These are phyloP conservation scores for Colletotrichum theobromicola DNA, from an alignment of 2,329 filamentous ascomycete species.

Conservation along the genomic window DNA sequence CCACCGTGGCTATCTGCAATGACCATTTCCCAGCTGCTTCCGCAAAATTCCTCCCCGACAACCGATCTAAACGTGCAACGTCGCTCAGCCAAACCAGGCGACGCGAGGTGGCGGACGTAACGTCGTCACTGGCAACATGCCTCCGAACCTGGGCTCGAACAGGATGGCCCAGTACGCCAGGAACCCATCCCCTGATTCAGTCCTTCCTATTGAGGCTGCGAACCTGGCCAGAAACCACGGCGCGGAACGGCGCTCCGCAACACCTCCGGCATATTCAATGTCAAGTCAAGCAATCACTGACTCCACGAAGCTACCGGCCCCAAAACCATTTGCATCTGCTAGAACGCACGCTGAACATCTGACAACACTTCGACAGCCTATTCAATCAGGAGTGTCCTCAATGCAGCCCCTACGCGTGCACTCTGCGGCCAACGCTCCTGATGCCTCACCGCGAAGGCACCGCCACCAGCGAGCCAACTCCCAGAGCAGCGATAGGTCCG, in stretches of 20 bases:
- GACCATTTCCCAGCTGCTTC: background rate
- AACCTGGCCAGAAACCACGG: background rate
- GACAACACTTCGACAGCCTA: conserved; percentile 23
- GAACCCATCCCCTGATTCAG: conserved; percentile 9
- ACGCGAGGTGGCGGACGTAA: background rate
- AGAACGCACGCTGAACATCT: conserved; percentile 30
- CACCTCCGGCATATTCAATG: background rate
- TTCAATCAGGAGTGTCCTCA: conserved; percentile 22
- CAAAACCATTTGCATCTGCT: conserved; percentile 27
- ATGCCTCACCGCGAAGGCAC: conserved; percentile 24
- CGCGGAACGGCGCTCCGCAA: background rate
- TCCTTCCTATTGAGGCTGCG: background rate
- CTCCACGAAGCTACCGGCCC: conserved; percentile 39
- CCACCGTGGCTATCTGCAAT: background rate
- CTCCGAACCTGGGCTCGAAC: conserved; percentile 8
- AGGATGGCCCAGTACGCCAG: conserved; percentile 21
- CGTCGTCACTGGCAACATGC: conserved; percentile 8
- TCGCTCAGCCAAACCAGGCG: background rate
- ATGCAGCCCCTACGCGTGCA: conserved; percentile 17
- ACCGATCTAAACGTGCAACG: background rate
- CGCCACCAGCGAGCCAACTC: conserved; percentile 23
- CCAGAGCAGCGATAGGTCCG: conserved; percentile 33
- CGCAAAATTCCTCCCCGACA: background rate
- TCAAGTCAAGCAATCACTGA: conserved; percentile 34
- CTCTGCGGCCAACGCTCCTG: conserved; percentile 23